These are phyloP conservation scores for Pseudogymnoascus pannorum DNA, from an alignment of 2,329 filamentous ascomycete genomes.

Conservation along the genomic window DNA sequence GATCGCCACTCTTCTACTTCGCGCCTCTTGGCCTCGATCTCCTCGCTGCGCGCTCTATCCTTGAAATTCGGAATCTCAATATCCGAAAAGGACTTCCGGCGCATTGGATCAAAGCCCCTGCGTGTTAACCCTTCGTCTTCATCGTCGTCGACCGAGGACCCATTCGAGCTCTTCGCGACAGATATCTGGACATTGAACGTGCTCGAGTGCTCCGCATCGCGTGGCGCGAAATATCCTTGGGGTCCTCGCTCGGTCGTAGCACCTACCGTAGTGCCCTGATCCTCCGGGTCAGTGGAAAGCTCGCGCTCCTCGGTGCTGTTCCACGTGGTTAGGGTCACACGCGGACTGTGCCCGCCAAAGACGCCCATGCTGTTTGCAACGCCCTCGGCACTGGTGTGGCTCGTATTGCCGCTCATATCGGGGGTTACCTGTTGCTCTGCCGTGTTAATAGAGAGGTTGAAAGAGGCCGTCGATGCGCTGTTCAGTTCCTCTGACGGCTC, in stretches of 20 bases:
- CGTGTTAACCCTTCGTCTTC: slow-evolving; percentile 21
- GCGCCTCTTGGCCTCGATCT: slow-evolving; percentile 25
- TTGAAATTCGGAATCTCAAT: slow-evolving; percentile 25
- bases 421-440: slow-evolving; percentile 25
- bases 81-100: slow-evolving; percentile 18
- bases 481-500: slow-evolving; percentile 19
- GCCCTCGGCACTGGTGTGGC: slow-evolving; percentile 26
- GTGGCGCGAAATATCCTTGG: not conserved
- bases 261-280: slow-evolving; percentile 15
- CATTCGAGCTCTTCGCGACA: not conserved
- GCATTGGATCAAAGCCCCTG: slow-evolving; percentile 25
- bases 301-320: slow-evolving; percentile 43
- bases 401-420: slow-evolving; percentile 26
- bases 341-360: slow-evolving; percentile 19
- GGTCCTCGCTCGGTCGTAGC: not conserved
- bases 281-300: slow-evolving; percentile 31
- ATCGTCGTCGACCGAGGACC: not conserved
- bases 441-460: slow-evolving; percentile 14
- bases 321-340: slow-evolving; percentile 23
- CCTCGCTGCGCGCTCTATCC: slow-evolving; percentile 25
- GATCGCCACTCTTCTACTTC: slow-evolving; percentile 30
- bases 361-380: slow-evolving; percentile 21
- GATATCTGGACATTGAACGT: not conserved
- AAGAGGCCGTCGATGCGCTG: slow-evolving; percentile 14
- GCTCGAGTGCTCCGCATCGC: not conserved